phyloP scores from a whole-genome alignment of 495 filamentous ascomycete species.

The Aspergillus conjunctus region DNA sequence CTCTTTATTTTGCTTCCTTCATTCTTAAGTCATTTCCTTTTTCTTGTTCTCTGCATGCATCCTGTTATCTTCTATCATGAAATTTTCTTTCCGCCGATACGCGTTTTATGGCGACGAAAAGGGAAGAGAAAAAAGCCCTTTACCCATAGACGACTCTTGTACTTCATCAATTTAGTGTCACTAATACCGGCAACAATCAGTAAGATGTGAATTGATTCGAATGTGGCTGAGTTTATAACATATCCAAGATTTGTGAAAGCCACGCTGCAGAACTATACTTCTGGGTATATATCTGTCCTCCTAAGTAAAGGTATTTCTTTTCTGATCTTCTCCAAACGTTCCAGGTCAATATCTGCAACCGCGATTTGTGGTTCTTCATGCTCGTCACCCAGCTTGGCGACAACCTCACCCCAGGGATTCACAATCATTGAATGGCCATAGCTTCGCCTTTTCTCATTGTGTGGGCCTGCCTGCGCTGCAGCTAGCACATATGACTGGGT shows the following conservation, averaged over 20 bases:
- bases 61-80: constrained; percentile 38
- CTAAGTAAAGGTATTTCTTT: constrained; percentile 66
- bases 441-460: constrained; percentile 78
- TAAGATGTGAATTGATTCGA: constrained; percentile 6
- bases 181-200: neutral
- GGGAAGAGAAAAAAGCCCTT: constrained; percentile 24
- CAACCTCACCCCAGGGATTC: constrained; percentile 81
- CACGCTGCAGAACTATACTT: constrained; percentile 39
- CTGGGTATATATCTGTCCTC: constrained; percentile 63
- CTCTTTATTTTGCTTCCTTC: constrained; percentile 36
- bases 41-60: constrained; percentile 36
- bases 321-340: constrained; percentile 53
- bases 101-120: constrained; percentile 31
- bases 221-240: neutral
- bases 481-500: constrained; percentile 86
- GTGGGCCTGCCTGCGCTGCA: constrained; percentile 78
- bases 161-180: neutral
- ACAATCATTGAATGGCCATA: constrained; percentile 91
- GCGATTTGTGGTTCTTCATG: constrained; percentile 54
- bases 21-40: constrained; percentile 32
- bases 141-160: constrained; percentile 12
- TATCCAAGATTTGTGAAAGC: neutral
- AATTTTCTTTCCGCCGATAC: constrained; percentile 30
- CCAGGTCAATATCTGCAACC: constrained; percentile 53
- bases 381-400: constrained; percentile 62